Percentiles rank a stretch among this genome's conserved stretches.
phyloP scores from a whole-genome alignment of 805 yeast species.

The Wickerhamomyces chambardii region DNA sequence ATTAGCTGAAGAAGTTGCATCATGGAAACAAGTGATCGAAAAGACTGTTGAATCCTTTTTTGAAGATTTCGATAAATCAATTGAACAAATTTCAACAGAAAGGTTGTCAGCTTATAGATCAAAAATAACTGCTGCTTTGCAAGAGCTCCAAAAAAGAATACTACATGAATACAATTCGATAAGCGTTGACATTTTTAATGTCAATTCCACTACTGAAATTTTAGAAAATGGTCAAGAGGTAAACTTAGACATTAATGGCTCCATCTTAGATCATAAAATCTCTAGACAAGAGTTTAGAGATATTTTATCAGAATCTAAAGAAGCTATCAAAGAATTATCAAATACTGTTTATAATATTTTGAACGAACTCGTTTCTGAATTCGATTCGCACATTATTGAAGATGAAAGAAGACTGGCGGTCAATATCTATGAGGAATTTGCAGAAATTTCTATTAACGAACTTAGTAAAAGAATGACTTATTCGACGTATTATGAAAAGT shows the following conservation, averaged over 20 bases:
- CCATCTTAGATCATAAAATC: slow-evolving; percentile 26
- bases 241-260: slow-evolving; percentile 24
- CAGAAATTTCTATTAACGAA: slow-evolving; percentile 56
- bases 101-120: slow-evolving; percentile 20
- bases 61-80: slow-evolving; percentile 27
- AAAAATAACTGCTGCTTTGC: slow-evolving; percentile 23
- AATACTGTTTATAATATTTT: slow-evolving; percentile 22
- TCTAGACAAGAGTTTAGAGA: slow-evolving; percentile 41
- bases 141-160: slow-evolving; percentile 19
- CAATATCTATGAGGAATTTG: slow-evolving; percentile 68
- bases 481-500: slow-evolving; percentile 13
- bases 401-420: slow-evolving; percentile 35
- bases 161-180: slow-evolving; percentile 18
- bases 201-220: slow-evolving; percentile 25
- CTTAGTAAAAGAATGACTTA: slow-evolving; percentile 52
- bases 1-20: slow-evolving; percentile 24
- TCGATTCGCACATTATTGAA: slow-evolving; percentile 26
- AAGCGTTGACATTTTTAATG: slow-evolving; percentile 25
- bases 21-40: slow-evolving; percentile 26
- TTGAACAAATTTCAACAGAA: slow-evolving; percentile 19
- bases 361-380: slow-evolving; percentile 18
- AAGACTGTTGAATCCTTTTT: slow-evolving; percentile 29
- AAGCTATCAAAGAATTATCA: slow-evolving; percentile 21
- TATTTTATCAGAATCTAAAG: slow-evolving; percentile 22
- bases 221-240: slow-evolving; percentile 22